Conservation (phyloP, 2,329 filamentous ascomycete species). For the Alternaria gaisen region DNA sequence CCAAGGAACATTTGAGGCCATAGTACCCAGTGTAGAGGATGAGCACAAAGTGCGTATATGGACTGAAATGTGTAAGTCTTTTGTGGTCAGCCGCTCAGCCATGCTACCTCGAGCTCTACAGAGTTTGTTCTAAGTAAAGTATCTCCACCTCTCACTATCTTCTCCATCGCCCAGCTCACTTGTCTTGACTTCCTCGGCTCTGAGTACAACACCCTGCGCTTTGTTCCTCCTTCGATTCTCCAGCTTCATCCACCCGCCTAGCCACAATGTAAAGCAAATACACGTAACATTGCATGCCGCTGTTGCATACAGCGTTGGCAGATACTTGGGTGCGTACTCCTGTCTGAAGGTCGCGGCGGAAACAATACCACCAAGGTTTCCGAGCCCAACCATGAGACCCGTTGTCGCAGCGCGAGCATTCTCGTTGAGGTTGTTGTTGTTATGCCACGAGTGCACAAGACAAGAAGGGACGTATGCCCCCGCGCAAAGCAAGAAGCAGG, state of each 20-base stretch:
- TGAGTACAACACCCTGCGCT: conserved; percentile 48
- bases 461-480: conserved; percentile 58
- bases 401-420: conserved; percentile 60
- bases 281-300: conserved; percentile 54
- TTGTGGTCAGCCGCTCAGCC: not conserved
- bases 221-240: conserved; percentile 55
- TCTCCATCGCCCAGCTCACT: conserved; percentile 52
- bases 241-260: conserved; percentile 58
- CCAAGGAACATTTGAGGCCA: not conserved
- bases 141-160: conserved; percentile 51
- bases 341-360: conserved; percentile 57
- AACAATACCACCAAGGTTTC: conserved; percentile 59
- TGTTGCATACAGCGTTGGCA: conserved; percentile 58
- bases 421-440: conserved; percentile 63
- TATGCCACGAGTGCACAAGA: conserved; percentile 62
- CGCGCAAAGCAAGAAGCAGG: conserved; percentile 59
- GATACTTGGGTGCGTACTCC: conserved; percentile 60
- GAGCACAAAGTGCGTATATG: not conserved
- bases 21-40: not conserved
- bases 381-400: conserved; percentile 58
- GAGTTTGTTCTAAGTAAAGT: conserved; percentile 34
- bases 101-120: too few species aligned
- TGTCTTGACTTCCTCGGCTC: conserved; percentile 53
- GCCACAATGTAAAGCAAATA: conserved; percentile 50
- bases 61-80: not conserved